Base-by-base conservation (phyloP, 2,329 filamentous ascomycete genomes). In the Colletotrichum lini region DNA sequence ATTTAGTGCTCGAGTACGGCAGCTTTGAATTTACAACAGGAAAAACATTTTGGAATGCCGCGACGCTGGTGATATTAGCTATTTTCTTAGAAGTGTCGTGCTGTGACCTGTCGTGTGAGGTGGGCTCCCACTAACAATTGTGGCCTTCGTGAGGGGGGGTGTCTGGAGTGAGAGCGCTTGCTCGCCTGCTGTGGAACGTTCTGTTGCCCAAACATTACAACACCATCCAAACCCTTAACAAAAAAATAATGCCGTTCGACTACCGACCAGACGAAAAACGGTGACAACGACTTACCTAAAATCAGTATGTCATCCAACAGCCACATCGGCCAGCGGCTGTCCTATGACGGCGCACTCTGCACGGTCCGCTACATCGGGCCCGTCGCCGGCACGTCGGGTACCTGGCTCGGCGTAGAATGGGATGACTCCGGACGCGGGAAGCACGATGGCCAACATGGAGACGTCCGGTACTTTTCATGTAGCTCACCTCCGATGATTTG, bases 381-480 rank as follows among this genome's bases (percentile, higher is more conserved):
- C 44, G 92, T 98, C 9, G 86, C 89, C 61, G 93, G 93, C 75
- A 95, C 94, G 10, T 86, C 89, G 53, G 94, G 94, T 59, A 85
- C 88, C 73, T 98, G 96, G 95, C 88, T 98, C 44, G 96, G 96
- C 57, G 94, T 98, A 58, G 96, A 99, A 87, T 99, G 96, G 96
- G 96, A 98, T 82, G 94, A 98, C 80, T 85, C 91, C 67, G 87
- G 86, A 47, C 89, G 95, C 77, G 96, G 96, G 72, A 98, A 98
- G 84, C 95, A 99, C 82, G 90, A 96, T 77, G 96, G 96, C 70
- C 91, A 92, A 72, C 91, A 97, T 82, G 91, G 93, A 74, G 94
- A 93, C 71, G 86, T 88, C 73, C 90, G 89, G 73, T 98, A 98
- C 79, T 98, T 98, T 78, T 84, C 87, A 76, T 98, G 96, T 96